Evolutionary conservation across 768 basidiomycete genomes (phyloP), one percentile per base, ranked within the genome.

Genomic region (Tulasnella sp.): DNA sequence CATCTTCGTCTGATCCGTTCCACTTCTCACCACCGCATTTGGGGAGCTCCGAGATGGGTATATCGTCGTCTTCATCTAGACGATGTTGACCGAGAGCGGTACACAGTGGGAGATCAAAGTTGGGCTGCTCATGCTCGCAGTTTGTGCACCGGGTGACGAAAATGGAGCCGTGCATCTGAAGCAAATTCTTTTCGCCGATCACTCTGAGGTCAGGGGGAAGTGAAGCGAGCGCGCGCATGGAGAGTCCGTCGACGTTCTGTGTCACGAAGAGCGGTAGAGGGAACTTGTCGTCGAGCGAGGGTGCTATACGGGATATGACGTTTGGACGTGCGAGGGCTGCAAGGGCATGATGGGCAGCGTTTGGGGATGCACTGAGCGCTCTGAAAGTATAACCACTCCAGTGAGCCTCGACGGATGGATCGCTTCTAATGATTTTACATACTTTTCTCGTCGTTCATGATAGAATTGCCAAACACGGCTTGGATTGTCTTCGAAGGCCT

Each of bases 401-500:
- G 15, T 29, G 17, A 10, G 19, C 12, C 15, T 15, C 22, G 3
- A n/a, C 3, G 15, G 1, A 3, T 22, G 3, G 30, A 4, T 11
- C 12, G 9, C 3, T 7, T 3, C 15, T n/a, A 1, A 30, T 21
- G 8, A n/a, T 9, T n/a, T 7, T 12, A 48, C 56, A 42, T 15
- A 71, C 65, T 48, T 72, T 68, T 76, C 74, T 56, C 81, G 71
- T n/a, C 82, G 71, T 59, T 79, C 78, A 62, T 83, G 82, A 34
- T 82, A 84, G 65, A 83, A 83, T 63, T 83, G 79, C 82, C 81
- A 82, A 2, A 79, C 76, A 2, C 73, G 68, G 17, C 74, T 75
- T 0, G 79, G 81, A 53, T 78, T 71, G 21, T 69, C 62, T 1
- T 62, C 45, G 67, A 82, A 84, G 0, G 74, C 78, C 62, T 78